Conservation (phyloP, 495 filamentous ascomycete species). For the Cenococcum geophilum region DNA sequence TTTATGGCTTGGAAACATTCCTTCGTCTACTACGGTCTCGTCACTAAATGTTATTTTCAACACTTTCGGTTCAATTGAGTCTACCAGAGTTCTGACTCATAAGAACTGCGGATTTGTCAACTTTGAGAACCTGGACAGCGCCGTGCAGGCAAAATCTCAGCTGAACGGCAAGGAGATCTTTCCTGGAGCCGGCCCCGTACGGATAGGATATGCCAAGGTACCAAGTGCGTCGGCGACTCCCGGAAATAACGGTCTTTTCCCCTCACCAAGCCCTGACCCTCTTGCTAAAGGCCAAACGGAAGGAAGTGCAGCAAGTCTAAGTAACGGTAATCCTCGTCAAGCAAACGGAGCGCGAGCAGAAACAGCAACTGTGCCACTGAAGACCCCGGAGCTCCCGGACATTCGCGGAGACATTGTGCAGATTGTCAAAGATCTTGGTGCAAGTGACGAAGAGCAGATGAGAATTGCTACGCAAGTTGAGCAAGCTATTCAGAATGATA, state of each 20-base stretch:
- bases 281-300: constrained; percentile 52
- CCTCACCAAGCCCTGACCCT: constrained; percentile 93
- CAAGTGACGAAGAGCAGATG: constrained; percentile 67
- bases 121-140: constrained; percentile 83
- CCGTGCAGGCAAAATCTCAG: constrained; percentile 74
- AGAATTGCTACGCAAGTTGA: constrained; percentile 70
- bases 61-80: constrained; percentile 82
- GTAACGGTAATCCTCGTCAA: constrained; percentile 14
- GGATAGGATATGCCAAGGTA: constrained; percentile 96
- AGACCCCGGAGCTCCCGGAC: constrained; percentile 61
- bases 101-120: constrained; percentile 99
- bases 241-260: constrained; percentile 72
- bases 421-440: constrained; percentile 86
- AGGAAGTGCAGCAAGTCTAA: constrained; percentile 29
- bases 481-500: constrained; percentile 63
- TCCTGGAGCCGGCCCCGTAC: constrained; percentile 87
- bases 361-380: constrained; percentile 39
- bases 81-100: constrained; percentile 88
- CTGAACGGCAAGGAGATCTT: constrained; percentile 98
- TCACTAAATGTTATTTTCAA: constrained; percentile 91
- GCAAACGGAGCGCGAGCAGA: constrained; percentile 21
- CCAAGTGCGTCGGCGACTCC: constrained; percentile 82
- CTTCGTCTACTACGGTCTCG: constrained; percentile 91
- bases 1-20: constrained; percentile 95
- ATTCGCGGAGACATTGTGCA: constrained; percentile 74